Base-by-base conservation (phyloP, 176 grass and related monocot species). In the Poa annua region DNA sequence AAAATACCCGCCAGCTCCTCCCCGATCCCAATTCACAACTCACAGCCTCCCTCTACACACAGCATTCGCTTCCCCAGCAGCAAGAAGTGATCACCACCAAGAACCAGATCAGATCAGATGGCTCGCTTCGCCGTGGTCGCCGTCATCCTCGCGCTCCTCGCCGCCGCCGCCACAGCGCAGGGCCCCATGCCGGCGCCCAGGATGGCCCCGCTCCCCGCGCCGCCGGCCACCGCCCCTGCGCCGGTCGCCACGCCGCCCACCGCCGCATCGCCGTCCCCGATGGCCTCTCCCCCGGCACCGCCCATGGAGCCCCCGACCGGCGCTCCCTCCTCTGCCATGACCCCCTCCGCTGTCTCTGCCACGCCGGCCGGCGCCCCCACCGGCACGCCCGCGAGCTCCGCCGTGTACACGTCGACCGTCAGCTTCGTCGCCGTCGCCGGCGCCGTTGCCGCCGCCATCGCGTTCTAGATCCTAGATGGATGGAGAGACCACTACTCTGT, bases 401-500 rank as follows among this genome's bases (percentile, higher is more conserved):
- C 70, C 4, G n/a, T 54, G 0, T 76, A 51, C 88, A 21, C 49
- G 49, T 72, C 84, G 5, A 19, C 85, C 16, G 71, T 12, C 50
- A 83, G 86, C 78, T 88, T 88, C 59, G 79, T 80, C 10, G 78
- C 78, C 11, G 83, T 83, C 41, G 90, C 51, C 11, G 90, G 41
- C 6, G 86, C 61, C 0, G 44, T 88, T 14, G 90, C 90, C 20
- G 90, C 90, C 20, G 86, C 75, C 34, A 60, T 83, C 32, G 5
- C 82, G 22, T 92, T 92, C 79, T 92, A 88, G 90, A 80, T 92
- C 88, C 79, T 92, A 88, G 90, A 80, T 78, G 34, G 90, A 80
- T 78, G 34, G 6, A 20, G 0, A 6, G 10, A 15, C 5, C 66
- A 45, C 17, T 33, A 26, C 13, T 52, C 33, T 45, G 5, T 13